Conservation (phyloP, 2,329 filamentous ascomycete genomes). For the Penicillium brasilianum region DNA sequence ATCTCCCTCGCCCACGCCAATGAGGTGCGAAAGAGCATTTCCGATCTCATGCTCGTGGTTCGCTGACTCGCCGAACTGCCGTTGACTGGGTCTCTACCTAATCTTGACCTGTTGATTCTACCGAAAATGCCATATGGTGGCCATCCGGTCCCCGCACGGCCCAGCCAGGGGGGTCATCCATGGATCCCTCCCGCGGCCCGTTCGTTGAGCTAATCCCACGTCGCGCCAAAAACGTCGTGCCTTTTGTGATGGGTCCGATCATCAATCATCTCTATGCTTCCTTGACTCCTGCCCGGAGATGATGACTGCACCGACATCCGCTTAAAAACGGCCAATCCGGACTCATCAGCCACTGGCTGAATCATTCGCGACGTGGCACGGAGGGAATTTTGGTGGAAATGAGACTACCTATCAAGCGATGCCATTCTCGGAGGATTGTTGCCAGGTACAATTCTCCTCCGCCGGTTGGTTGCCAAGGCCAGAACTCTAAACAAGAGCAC, state of each 20-base stretch:
- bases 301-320: not conserved
- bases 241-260: constrained; percentile 18
- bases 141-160: constrained; percentile 3
- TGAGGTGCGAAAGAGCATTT: constrained; percentile 7
- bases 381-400: not conserved
- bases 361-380: not conserved
- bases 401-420: constrained; percentile 3
- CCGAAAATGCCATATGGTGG: constrained; percentile 5
- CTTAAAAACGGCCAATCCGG: constrained; percentile 5
- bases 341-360: not conserved
- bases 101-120: not conserved
- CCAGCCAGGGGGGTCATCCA: constrained; percentile 43
- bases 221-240: constrained; percentile 12
- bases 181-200: constrained; percentile 22
- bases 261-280: not conserved
- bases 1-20: constrained; percentile 3
- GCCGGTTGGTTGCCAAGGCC: not conserved
- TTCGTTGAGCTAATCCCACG: constrained; percentile 18
- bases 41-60: constrained; percentile 7
- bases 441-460: not conserved
- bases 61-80: constrained; percentile 1
- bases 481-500: not conserved
- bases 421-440: not conserved
- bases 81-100: constrained; percentile 2
- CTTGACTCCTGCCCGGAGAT: not conserved